Evolutionary conservation across 176 grass and related monocot genomes (phyloP).

Genomic region (Ensete ventricosum): DNA sequence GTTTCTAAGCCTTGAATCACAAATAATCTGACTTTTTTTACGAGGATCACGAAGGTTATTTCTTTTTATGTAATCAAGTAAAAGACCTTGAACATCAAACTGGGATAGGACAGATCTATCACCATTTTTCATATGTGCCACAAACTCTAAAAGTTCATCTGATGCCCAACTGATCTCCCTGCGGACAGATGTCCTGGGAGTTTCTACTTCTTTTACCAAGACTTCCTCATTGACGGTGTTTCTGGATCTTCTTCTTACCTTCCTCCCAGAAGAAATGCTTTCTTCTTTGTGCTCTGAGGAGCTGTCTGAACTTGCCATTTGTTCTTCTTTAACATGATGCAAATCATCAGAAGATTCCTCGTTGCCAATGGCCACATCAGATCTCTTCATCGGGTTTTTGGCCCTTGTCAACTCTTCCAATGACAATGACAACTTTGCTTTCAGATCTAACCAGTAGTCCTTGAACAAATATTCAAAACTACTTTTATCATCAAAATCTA

Average conservation of each 20-base stretch:
- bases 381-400: constrained; percentile 35
- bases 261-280: constrained; percentile 39
- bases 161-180: constrained; percentile 67
- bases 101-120: constrained; percentile 60
- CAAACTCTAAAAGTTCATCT: constrained; percentile 73
- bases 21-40: constrained; percentile 78
- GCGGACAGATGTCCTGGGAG: constrained; percentile 44
- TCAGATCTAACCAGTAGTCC: constrained; percentile 83
- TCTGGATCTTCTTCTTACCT: constrained; percentile 41
- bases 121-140: constrained; percentile 67
- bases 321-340: constrained; percentile 40
- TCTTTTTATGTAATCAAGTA: constrained; percentile 75
- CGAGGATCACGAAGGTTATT: constrained; percentile 76
- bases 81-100: constrained; percentile 66
- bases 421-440: constrained; percentile 57
- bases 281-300: constrained; percentile 37
- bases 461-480: constrained; percentile 95
- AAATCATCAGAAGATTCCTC: constrained; percentile 27
- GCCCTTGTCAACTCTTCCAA: constrained; percentile 62
- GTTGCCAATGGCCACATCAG: constrained; percentile 27
- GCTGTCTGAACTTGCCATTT: constrained; percentile 56
- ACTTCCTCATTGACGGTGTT: constrained; percentile 21
- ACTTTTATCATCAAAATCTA: constrained; percentile 95
- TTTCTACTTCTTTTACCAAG: constrained; percentile 40
- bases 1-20: constrained; percentile 75